phyloP scores from a whole-genome alignment of 2,329 filamentous ascomycete species.

The Sarocladium brachiariae region DNA sequence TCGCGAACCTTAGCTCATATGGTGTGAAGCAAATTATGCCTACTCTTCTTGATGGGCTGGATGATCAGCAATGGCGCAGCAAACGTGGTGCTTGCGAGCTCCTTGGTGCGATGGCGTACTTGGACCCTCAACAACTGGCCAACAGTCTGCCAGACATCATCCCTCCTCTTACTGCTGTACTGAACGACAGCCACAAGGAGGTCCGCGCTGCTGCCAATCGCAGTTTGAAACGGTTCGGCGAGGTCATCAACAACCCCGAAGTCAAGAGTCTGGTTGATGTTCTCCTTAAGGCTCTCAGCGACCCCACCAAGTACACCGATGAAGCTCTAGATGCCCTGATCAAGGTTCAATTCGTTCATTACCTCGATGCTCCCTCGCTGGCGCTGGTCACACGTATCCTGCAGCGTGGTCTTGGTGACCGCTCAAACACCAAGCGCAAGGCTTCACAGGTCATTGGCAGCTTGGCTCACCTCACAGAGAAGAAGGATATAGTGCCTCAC shows the following conservation, averaged over 20 bases:
- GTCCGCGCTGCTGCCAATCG: conserved; percentile 87
- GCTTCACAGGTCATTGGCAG: conserved; percentile 97
- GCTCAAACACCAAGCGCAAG: conserved; percentile 93
- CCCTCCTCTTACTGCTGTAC: conserved; percentile 82
- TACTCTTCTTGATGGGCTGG: conserved; percentile 82
- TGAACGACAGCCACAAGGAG: conserved; percentile 98
- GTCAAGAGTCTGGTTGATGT: conserved; percentile 89
- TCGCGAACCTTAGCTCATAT: conserved; percentile 86
- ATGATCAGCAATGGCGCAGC: conserved; percentile 95
- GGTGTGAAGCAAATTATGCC: conserved; percentile 93
- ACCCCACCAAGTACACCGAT: conserved; percentile 95
- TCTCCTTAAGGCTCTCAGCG: conserved; percentile 90
- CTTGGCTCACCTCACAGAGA: conserved; percentile 91
- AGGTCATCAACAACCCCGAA: conserved; percentile 97
- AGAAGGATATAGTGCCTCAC: conserved; percentile 87
- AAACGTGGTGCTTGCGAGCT: conserved; percentile 98
- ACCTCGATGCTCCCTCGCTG: conserved; percentile 92
- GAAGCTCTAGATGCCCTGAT: conserved; percentile 89
- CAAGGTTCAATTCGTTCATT: conserved; percentile 97
- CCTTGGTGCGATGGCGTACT: conserved; percentile 95
- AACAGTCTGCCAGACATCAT: conserved; percentile 93
- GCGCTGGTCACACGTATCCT: conserved; percentile 92
- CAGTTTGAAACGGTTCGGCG: conserved; percentile 94
- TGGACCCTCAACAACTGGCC: conserved; percentile 91
- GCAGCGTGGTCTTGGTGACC: conserved; percentile 82